Percentiles rank a stretch among this genome's conserved stretches.
These are phyloP conservation scores for Fragilariopsis cylindrus DNA, from an alignment of 108 stramenopile species.

Conservation along the genomic window DNA sequence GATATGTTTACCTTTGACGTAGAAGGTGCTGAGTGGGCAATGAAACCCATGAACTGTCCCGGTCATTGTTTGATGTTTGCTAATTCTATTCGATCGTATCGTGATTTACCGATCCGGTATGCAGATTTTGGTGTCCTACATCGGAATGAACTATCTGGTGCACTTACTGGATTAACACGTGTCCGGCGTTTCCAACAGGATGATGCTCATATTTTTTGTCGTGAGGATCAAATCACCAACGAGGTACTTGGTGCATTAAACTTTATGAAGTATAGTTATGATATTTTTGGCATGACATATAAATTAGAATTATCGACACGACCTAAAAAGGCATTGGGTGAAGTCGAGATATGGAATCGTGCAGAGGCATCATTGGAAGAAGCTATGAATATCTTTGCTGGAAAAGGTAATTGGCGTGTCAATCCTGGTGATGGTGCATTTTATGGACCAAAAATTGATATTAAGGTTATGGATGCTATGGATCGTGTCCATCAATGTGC, in stretches of 20 bases:
- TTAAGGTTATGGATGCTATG: constrained; percentile 99
- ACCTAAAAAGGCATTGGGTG: constrained; percentile 98
- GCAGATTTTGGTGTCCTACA: constrained; percentile 99
- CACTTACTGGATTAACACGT: constrained; percentile 97
- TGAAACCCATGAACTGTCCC: constrained; percentile 99
- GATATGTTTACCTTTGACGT: constrained; percentile 96
- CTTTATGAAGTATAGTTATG: constrained; percentile 98
- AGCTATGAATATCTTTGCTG: constrained; percentile 95
- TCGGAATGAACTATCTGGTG: constrained; percentile 96
- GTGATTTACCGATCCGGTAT: constrained; percentile 96
- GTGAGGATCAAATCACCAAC: constrained; percentile 94
- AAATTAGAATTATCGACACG: constrained; percentile 97
- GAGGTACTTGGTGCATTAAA: constrained; percentile 94
- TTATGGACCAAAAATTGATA: constrained; percentile 99
- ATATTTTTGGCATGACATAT: constrained; percentile 98
- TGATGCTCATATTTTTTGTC: constrained; percentile 98
- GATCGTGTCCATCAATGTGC: constrained; percentile 99
- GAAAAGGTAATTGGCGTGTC: constrained; percentile 93
- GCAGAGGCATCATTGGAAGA: constrained; percentile 90
- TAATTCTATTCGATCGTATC: constrained; percentile 87
- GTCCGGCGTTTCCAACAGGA: constrained; percentile 99
- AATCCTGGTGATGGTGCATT: constrained; percentile 99
- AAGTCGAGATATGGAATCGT: constrained; percentile 90
- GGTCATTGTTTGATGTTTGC: constrained; percentile 97
- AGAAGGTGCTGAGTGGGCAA: constrained; percentile 92